Conservation (phyloP, 768 basidiomycete genomes). For the Kwoniella heveanensis region DNA sequence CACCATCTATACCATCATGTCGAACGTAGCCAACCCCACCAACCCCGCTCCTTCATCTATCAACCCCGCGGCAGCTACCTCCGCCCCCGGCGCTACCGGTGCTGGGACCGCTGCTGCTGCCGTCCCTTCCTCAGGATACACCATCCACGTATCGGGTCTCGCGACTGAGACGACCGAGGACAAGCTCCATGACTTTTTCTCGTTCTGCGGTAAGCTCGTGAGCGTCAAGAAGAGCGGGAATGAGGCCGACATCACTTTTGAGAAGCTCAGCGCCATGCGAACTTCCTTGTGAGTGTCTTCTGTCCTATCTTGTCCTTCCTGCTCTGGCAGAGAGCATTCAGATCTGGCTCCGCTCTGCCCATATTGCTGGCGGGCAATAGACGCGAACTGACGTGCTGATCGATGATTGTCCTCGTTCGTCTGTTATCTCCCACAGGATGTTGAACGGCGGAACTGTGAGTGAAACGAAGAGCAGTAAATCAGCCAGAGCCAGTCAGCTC, state of each 20-base stretch:
- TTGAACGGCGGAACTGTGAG: constrained; percentile 55
- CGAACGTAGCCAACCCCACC: constrained; percentile 9
- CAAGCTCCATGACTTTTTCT: constrained; percentile 65
- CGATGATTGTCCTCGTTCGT: not conserved
- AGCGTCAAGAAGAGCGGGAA: constrained; percentile 54
- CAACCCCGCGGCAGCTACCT: not conserved
- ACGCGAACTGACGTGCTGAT: not conserved
- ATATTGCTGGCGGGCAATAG: too few relatives aligned
- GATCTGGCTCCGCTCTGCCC: too few relatives aligned
- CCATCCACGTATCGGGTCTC: constrained; percentile 66
- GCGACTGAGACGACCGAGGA: constrained; percentile 66
- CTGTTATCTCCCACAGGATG: constrained; percentile 55
- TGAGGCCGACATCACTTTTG: constrained; percentile 74
- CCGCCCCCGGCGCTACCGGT: constrained; percentile 13
- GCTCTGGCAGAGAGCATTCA: too few relatives aligned
- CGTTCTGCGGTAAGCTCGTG: constrained; percentile 78
- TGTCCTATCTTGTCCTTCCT: too few relatives aligned
- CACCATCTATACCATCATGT: constrained; percentile 1
- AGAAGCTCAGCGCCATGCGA: constrained; percentile 61
- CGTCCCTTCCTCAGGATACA: constrained; percentile 38
- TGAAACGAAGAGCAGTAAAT: too few relatives aligned
- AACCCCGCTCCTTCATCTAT: constrained; percentile 11
- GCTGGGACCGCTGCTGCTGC: constrained; percentile 6
- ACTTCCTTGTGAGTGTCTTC: constrained; percentile 40
- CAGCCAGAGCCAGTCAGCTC: not conserved